Base-by-base conservation (phyloP, 495 filamentous ascomycete species). In the Rusavskia elegans region DNA sequence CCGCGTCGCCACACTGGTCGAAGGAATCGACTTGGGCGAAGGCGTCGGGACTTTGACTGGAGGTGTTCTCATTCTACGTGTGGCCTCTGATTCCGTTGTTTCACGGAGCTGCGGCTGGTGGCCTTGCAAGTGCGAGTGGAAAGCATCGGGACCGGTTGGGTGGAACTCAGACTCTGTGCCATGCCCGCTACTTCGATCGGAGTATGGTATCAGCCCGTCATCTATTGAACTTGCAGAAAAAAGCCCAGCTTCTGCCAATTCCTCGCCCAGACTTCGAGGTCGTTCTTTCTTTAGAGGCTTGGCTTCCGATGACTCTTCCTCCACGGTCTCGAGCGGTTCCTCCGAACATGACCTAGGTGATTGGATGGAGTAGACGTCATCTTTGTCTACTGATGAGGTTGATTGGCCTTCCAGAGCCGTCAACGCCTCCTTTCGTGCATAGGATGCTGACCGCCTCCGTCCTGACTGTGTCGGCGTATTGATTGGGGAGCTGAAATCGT, bases 401-500 rank as follows among this genome's bases (percentile, higher is more conserved):
- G 41, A 40, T 20, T 45, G 52, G 5, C 64, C 64, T 51, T 66
- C 63, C 9, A 67, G 38, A 20, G 58, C 62, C 27, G 48, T 54
- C 35, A 66, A 37, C 20, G 63, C 58, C 46, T 64, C 56, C 23
- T 60, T 56, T 37, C 62, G 58, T 5, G 57, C 60, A 50, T 53
- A 56, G 23, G 53, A 40, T 21, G 41, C 37, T 0, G 61, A 58
- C 16, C 21, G 23, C 37, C 49, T 49, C 48, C 45, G 52, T 13
- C n/a, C 16, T 25, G 46, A 38, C 37, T 53, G 57, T 17, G 52
- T 55, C 25, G 56, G 59, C 2, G 57, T 62, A 25, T 49, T 55
- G 45, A 16, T 20, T 23, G 54, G 55, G 13, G 59, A 52, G 6
- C 52, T 57, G 23, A 49, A 55, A 1, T 53, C 32, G 19, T 38